Evolutionary conservation across 2,329 filamentous ascomycete species (phyloP).

Genomic region (Calonectria pteridis): DNA sequence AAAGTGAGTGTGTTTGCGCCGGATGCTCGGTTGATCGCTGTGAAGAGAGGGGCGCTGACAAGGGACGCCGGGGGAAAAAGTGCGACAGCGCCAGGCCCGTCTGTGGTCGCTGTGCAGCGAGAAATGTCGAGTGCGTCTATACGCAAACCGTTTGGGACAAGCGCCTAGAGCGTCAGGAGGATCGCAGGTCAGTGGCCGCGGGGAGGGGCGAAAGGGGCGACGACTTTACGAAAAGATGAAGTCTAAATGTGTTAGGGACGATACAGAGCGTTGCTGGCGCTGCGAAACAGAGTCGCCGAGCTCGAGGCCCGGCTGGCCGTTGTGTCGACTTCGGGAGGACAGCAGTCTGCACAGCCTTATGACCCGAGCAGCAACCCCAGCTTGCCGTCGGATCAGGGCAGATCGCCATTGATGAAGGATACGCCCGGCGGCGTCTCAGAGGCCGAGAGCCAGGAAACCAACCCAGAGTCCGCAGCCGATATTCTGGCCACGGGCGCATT

Average conservation of each 20-base stretch:
- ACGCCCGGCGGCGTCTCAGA: conserved; percentile 13
- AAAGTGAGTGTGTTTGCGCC: conserved; percentile 6
- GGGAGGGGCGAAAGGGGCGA: not conserved
- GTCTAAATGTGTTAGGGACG: not conserved
- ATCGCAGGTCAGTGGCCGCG: conserved; percentile 30
- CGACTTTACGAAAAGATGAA: not conserved
- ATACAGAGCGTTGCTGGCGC: conserved; percentile 27
- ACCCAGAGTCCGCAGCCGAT: conserved; percentile 42
- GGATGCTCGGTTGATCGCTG: not conserved
- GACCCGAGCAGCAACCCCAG: conserved; percentile 1
- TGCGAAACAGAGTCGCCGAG: conserved; percentile 36
- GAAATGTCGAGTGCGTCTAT: conserved; percentile 35
- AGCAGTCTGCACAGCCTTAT: not conserved
- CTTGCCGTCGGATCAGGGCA: not conserved
- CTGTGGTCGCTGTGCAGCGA: conserved; percentile 36
- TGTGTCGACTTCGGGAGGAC: conserved; percentile 10
- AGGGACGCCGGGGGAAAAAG: not conserved
- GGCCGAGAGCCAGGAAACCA: conserved; percentile 17
- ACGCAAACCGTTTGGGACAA: conserved; percentile 39
- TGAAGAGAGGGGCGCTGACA: not conserved
- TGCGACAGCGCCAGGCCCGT: conserved; percentile 38
- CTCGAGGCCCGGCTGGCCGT: conserved; percentile 37
- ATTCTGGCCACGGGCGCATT: conserved; percentile 45
- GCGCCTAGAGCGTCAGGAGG: conserved; percentile 40
- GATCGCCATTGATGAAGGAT: conserved; percentile 13